phyloP scores from a whole-genome alignment of 2,329 filamentous ascomycete genomes.

The Exutisphaerella laricina region DNA sequence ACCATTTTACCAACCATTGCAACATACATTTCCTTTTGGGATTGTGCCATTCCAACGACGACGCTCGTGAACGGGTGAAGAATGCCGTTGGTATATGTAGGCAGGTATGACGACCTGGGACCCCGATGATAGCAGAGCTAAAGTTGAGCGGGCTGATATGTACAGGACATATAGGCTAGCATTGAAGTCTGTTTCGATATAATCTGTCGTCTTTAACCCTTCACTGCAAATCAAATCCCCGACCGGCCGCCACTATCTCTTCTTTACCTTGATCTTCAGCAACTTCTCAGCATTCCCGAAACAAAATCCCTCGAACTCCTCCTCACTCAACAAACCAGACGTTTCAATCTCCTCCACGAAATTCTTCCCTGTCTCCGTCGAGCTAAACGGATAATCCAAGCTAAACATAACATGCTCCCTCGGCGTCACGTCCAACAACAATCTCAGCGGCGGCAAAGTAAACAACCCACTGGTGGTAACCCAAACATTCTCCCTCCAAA shows the following conservation, averaged over 20 bases:
- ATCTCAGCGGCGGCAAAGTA: slow-evolving; percentile 44
- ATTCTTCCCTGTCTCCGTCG: slow-evolving; percentile 8
- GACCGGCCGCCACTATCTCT: neutral
- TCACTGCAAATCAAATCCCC: neutral
- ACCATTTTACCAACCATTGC: no score
- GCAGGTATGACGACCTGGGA: no score
- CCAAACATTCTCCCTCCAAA: slow-evolving; percentile 49
- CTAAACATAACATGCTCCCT: slow-evolving; percentile 13
- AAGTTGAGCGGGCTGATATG: neutral
- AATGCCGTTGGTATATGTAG: no score
- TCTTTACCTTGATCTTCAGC: slow-evolving; percentile 7
- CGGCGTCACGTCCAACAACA: slow-evolving; percentile 9
- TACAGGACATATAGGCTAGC: neutral
- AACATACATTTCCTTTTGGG: no score
- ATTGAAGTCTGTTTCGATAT: no score
- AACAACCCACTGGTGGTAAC: slow-evolving; percentile 53
- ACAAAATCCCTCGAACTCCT: slow-evolving; percentile 12
- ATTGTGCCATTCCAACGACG: no score
- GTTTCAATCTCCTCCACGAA: slow-evolving; percentile 8
- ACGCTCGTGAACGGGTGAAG: no score
- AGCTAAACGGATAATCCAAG: slow-evolving; percentile 11
- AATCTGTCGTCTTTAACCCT: neutral
- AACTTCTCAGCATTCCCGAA: slow-evolving; percentile 12
- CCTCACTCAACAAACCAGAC: slow-evolving; percentile 9
- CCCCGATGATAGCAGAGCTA: no score